Evolutionary conservation across 179 eudicot species (phyloP), one percentile per base, ranked within the genome.

Genomic region (Patellifolia procumbens): DNA sequence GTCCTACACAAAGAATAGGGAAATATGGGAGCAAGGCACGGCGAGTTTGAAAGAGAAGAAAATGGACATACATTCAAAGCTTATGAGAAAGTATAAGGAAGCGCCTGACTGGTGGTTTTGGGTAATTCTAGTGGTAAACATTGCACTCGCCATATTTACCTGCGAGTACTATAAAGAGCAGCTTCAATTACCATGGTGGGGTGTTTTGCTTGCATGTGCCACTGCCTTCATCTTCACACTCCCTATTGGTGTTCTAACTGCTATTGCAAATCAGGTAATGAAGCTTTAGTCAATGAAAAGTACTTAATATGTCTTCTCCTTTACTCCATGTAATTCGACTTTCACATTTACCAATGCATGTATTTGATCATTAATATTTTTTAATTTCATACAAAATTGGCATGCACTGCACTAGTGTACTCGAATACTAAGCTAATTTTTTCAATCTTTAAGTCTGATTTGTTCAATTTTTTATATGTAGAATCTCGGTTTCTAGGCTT

Each of bases 141-240:
- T 95, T 39, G 86, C 79, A 10, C 82, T 77, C 31, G 87, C 99
- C 46, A 81, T 93, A 61, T 86, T 91, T 66, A 96, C 97, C 0
- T 95, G 97, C 7, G 97, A 95, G 86, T 93, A 93, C 66, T 93
- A 90, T 89, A 89, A 87, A 45, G 92, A 90, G 3, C 99, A 95
- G 62, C 99, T 95, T 67, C 99, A 93, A 81, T 65, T 95, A 74
- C 97, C 99, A 19, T 95, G 99, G 99, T 95, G 98, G 99, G 99
- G 99, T 51, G 99, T 95, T 52, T 7, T 95, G 29, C 84, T 95
- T 61, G 97, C 99, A 4, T 93, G 99, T 70, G 83, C 78, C 28
- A 88, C 93, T 67, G 95, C 98, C 77, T 85, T 93, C 78, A 76
- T 91, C 87, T 95, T 95, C 85, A 95, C 99, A 39, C 95, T 93